Conservation (phyloP, 805 yeast species). For the Candida easanensis region DNA sequence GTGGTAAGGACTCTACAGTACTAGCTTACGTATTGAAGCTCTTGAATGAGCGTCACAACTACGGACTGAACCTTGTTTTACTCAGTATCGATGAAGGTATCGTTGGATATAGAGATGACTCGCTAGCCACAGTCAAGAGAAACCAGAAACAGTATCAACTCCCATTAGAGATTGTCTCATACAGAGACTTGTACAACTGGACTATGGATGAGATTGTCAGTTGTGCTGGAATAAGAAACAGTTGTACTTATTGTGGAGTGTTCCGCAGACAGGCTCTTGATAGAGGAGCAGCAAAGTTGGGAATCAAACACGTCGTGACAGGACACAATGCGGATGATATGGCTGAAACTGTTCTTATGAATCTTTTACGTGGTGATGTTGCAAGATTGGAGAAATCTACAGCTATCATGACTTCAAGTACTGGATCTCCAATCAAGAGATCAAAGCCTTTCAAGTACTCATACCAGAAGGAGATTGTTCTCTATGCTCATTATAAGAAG, state of each 20-base stretch:
- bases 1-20: constrained; percentile 98
- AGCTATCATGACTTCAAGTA: constrained; percentile 74
- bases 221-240: constrained; percentile 88
- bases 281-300: constrained; percentile 87
- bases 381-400: constrained; percentile 89
- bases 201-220: constrained; percentile 97
- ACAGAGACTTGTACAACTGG: constrained; percentile 91
- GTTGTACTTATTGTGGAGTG: constrained; percentile 98
- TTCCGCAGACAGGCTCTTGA: constrained; percentile 94
- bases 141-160: constrained; percentile 82
- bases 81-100: constrained; percentile 96
- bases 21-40: constrained; percentile 84
- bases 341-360: constrained; percentile 98
- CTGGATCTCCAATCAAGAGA: constrained; percentile 87
- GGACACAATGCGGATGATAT: constrained; percentile 99
- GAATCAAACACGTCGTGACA: constrained; percentile 87
- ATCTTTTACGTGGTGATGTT: constrained; percentile 90
- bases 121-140: constrained; percentile 93
- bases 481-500: constrained; percentile 94
- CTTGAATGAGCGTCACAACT: constrained; percentile 81
- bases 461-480: constrained; percentile 94
- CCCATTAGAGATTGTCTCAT: constrained; percentile 79
- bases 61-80: constrained; percentile 81
- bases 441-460: constrained; percentile 95
- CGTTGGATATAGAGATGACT: constrained; percentile 94